phyloP scores from a whole-genome alignment of 2,329 filamentous ascomycete genomes.

The Cercospora beticola region DNA sequence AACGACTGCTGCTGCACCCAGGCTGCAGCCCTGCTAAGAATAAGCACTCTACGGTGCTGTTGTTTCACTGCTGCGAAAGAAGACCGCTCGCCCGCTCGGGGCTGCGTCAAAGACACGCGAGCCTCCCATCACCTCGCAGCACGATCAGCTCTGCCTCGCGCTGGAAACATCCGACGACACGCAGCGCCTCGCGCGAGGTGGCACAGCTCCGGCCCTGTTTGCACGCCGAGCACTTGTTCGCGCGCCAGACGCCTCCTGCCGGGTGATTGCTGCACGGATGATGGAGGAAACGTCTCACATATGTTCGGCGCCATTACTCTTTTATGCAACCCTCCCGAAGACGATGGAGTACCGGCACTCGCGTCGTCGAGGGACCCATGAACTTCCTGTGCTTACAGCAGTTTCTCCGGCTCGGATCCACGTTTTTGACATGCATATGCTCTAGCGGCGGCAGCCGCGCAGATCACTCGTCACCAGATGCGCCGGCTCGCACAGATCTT shows the following conservation, averaged over 20 bases:
- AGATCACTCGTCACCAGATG: slow-evolving; percentile 15
- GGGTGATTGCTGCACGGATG: background rate
- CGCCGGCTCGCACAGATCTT: slow-evolving; percentile 1
- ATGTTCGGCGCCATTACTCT: slow-evolving; percentile 12
- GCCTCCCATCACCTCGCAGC: background rate
- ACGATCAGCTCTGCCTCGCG: background rate
- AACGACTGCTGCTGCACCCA: background rate
- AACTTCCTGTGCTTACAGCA: slow-evolving; percentile 3
- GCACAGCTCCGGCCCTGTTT: background rate
- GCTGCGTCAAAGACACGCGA: background rate
- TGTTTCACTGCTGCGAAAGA: background rate
- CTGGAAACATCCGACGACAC: background rate
- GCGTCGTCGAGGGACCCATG: slow-evolving; percentile 8
- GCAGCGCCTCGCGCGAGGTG: background rate
- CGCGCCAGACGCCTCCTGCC: background rate
- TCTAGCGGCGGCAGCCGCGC: slow-evolving; percentile 13
- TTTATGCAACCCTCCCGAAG: slow-evolving; percentile 14
- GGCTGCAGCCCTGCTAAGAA: background rate
- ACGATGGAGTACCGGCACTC: slow-evolving; percentile 6
- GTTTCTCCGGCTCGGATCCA: slow-evolving; percentile 11
- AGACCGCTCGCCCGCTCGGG: background rate
- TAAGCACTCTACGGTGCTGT: background rate
- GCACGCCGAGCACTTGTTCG: background rate
- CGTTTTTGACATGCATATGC: slow-evolving; percentile 7
- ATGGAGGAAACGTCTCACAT: background rate